phyloP scores from a whole-genome alignment of 768 basidiomycete species.

The Rhizopogon roseolus region DNA sequence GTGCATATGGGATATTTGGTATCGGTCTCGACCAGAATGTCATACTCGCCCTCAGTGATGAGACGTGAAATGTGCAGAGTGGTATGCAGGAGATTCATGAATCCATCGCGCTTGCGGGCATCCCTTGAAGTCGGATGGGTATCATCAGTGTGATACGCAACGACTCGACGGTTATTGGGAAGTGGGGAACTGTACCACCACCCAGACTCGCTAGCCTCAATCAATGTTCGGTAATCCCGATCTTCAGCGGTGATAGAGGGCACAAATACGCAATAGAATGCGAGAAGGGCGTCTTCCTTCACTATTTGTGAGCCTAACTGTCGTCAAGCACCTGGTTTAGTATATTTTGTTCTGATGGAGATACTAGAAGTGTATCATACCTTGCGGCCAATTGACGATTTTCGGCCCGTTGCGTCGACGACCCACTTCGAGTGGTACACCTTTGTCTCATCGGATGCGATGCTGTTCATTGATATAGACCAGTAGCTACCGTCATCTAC shows the following conservation, averaged over 20 bases:
- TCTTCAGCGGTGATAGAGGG: slow-evolving; percentile 15
- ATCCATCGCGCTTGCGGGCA: slow-evolving; percentile 23
- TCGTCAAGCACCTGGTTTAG: not conserved
- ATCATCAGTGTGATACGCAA: slow-evolving; percentile 30
- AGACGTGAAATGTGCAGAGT: slow-evolving; percentile 20
- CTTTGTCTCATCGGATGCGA: not conserved
- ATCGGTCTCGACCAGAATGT: slow-evolving; percentile 7
- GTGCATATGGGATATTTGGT: slow-evolving; percentile 18
- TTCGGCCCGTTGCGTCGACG: slow-evolving; percentile 33
- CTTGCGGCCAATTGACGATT: slow-evolving; percentile 26
- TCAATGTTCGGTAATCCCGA: slow-evolving; percentile 27
- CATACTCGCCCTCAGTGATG: slow-evolving; percentile 17
- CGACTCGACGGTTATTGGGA: slow-evolving; percentile 21
- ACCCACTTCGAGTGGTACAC: slow-evolving; percentile 23
- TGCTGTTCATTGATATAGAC: not conserved
- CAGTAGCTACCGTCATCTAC: not conserved
- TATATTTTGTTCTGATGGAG: not conserved
- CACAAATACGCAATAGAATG: slow-evolving; percentile 26
- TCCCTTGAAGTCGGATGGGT: slow-evolving; percentile 15
- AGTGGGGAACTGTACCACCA: slow-evolving; percentile 33
- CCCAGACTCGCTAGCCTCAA: slow-evolving; percentile 28
- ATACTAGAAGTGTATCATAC: not conserved
- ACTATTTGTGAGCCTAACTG: slow-evolving; percentile 24
- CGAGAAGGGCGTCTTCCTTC: slow-evolving; percentile 22
- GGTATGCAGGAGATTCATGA: slow-evolving; percentile 23